These are phyloP conservation scores for Cladosporium sp. DNA, from an alignment of 2,329 filamentous ascomycete species.

Conservation along the genomic window DNA sequence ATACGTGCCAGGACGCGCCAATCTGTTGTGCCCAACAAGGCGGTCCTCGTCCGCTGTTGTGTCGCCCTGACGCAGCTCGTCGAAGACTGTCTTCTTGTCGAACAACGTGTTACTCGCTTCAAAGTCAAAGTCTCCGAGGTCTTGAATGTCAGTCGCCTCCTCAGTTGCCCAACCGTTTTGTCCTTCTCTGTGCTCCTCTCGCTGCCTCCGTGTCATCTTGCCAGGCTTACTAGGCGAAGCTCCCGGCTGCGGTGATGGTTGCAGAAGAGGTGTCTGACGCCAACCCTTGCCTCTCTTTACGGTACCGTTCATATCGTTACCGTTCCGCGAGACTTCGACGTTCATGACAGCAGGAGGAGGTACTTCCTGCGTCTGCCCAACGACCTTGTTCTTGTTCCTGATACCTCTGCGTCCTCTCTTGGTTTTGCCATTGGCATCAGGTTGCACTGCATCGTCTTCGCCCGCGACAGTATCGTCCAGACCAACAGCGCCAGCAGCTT, in stretches of 20 bases:
- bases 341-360: conserved; percentile 37
- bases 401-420: conserved; percentile 50
- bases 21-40: conserved; percentile 85
- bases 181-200: conserved; percentile 50
- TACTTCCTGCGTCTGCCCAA: conserved; percentile 23
- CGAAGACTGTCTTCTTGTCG: conserved; percentile 88
- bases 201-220: conserved; percentile 50
- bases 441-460: conserved; percentile 20
- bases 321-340: conserved; percentile 40
- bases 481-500: background rate
- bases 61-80: conserved; percentile 87
- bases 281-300: conserved; percentile 62
- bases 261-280: conserved; percentile 67
- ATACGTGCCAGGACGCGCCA: conserved; percentile 54
- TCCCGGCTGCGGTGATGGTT: conserved; percentile 58
- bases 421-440: conserved; percentile 46
- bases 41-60: conserved; percentile 85
- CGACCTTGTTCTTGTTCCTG: conserved; percentile 22
- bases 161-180: conserved; percentile 93
- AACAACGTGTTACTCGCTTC: conserved; percentile 88
- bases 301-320: conserved; percentile 41
- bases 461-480: conserved; percentile 14
- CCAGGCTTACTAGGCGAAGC: conserved; percentile 37
- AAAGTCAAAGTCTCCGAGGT: conserved; percentile 94
- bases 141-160: conserved; percentile 91